These are phyloP conservation scores for Coelomomyces lativittatus DNA, from an alignment of 371 early-diverging fungal genomes.

Conservation along the genomic window DNA sequence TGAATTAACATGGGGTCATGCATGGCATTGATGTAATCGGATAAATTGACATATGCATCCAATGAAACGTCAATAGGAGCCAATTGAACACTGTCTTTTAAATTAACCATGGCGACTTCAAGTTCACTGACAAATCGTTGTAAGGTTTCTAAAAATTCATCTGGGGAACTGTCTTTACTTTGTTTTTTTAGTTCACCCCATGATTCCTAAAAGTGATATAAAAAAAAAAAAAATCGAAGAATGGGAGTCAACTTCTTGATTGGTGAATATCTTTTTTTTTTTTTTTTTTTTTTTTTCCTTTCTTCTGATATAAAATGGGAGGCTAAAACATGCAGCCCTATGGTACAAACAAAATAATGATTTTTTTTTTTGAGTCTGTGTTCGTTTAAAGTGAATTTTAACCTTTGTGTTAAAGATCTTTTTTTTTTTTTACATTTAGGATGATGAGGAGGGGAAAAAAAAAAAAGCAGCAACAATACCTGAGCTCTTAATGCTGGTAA, in stretches of 20 bases:
- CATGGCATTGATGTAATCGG: constrained; percentile 25
- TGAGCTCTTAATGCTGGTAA: constrained; percentile 32
- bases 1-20: constrained; percentile 31
- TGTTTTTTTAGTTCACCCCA: constrained; percentile 30
- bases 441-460: not conserved
- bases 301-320: too few relatives aligned
- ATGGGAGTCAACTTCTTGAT: too few relatives aligned
- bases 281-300: too few relatives aligned
- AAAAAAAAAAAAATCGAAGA: too few relatives aligned
- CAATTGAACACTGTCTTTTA: constrained; percentile 29
- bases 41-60: constrained; percentile 20
- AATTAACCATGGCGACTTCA: constrained; percentile 38
- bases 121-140: constrained; percentile 29
- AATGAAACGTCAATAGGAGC: constrained; percentile 22
- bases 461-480: constrained; percentile 7
- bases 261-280: too few relatives aligned
- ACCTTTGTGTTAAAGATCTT: too few relatives aligned
- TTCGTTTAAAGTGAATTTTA: too few relatives aligned
- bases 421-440: too few relatives aligned
- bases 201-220: constrained; percentile 20
- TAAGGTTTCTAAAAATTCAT: constrained; percentile 23
- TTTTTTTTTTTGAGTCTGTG: too few relatives aligned
- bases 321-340: too few relatives aligned
- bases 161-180: constrained; percentile 19
- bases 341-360: too few relatives aligned